Evolutionary conservation across 192 early-diverging fungal genomes (phyloP).

Genomic region (Jimgerdemannia flammicorona): DNA sequence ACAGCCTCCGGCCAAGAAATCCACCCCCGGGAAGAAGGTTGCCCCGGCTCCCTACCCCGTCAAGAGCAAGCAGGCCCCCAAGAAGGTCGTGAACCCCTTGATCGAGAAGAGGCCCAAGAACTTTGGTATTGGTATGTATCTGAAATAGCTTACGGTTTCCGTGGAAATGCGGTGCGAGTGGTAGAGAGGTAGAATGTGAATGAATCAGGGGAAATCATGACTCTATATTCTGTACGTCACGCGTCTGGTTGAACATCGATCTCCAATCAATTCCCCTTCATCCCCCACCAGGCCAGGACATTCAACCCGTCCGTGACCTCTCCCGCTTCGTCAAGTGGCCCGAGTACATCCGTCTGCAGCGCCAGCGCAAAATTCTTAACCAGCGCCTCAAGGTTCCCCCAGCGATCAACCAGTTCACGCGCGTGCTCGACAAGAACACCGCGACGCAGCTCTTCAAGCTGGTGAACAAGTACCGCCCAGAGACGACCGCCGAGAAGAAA

Average conservation of each 20-base stretch:
- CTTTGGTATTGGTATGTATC: slow-evolving; percentile 85
- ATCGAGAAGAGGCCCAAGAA: slow-evolving; percentile 92
- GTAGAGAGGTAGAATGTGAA: no score
- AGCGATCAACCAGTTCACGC: slow-evolving; percentile 99
- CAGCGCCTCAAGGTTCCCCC: slow-evolving; percentile 99
- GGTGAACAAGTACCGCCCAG: slow-evolving; percentile 98
- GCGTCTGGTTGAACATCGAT: no score
- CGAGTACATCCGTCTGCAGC: slow-evolving; percentile 97
- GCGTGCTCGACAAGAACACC: slow-evolving; percentile 97
- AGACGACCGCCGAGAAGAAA: slow-evolving; percentile 96
- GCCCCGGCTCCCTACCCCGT: slow-evolving; percentile 83
- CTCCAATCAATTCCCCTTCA: no score
- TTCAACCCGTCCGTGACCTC: slow-evolving; percentile 95
- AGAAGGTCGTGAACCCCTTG: slow-evolving; percentile 76
- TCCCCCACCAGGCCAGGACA: slow-evolving; percentile 68
- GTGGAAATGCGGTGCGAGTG: no score
- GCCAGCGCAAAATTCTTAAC: slow-evolving; percentile 95
- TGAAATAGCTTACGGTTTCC: neutral
- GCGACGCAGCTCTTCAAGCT: slow-evolving; percentile 99
- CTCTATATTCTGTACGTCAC: no score
- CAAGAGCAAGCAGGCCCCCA: slow-evolving; percentile 68
- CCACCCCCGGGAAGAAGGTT: slow-evolving; percentile 76
- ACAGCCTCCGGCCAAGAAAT: slow-evolving; percentile 51
- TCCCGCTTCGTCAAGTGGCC: slow-evolving; percentile 99
- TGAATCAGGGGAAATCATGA: no score